Conservation (phyloP, 768 basidiomycete species). For the Lentinula detonsa region DNA sequence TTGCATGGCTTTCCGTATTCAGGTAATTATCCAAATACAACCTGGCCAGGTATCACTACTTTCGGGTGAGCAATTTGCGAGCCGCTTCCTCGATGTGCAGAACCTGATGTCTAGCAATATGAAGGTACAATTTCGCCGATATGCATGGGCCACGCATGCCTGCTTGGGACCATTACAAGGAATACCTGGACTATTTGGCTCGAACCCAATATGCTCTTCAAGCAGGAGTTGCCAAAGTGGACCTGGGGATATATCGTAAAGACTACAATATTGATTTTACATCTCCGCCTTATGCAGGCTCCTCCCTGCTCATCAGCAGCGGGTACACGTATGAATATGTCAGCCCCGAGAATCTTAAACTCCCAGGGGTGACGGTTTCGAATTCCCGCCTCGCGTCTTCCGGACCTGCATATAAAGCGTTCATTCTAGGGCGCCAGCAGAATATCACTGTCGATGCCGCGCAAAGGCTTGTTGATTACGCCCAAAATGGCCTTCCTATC, state of each 20-base stretch:
- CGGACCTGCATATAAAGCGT: conserved; percentile 13
- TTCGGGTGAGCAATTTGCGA: neutral
- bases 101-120: neutral
- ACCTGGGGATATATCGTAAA: conserved; percentile 11
- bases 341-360: conserved; percentile 12
- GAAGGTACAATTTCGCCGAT: conserved; percentile 1
- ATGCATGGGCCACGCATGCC: conserved; percentile 10
- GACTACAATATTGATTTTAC: conserved; percentile 7
- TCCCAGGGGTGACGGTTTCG: conserved; percentile 11
- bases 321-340: conserved; percentile 13
- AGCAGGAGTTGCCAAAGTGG: conserved; percentile 11
- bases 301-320: conserved; percentile 6
- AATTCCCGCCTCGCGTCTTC: conserved; percentile 7
- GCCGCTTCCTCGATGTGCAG: neutral
- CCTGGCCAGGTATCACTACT: conserved; percentile 8
- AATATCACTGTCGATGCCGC: conserved; percentile 13
- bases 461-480: conserved; percentile 9
- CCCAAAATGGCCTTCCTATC: conserved; percentile 9
- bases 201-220: conserved; percentile 12
- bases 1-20: conserved; percentile 14
- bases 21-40: conserved; percentile 11
- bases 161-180: conserved; percentile 11
- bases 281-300: conserved; percentile 7
- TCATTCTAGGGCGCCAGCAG: conserved; percentile 5
- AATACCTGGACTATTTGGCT: conserved; percentile 10